A percentile compares a stretch with the other conserved stretches of the same genome.
Evolutionary conservation across 2,329 filamentous ascomycete genomes (phyloP).

Genomic region (Aspergillus ustus): DNA sequence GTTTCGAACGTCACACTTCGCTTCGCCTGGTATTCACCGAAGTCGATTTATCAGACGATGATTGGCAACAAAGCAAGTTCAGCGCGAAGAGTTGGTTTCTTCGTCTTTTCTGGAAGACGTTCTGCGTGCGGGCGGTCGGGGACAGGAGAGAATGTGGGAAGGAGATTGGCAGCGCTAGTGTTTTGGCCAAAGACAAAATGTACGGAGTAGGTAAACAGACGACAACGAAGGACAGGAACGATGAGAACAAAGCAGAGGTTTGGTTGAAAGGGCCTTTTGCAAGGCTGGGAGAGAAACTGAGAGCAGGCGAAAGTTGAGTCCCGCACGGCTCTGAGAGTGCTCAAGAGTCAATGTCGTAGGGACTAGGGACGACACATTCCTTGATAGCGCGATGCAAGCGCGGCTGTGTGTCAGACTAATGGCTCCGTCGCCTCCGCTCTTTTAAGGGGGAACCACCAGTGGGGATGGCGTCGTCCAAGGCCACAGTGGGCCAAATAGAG

Average conservation of each 20-base stretch:
- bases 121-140: slow-evolving; percentile 23
- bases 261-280: neutral
- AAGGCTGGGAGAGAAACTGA: slow-evolving; percentile 5
- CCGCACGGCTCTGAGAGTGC: slow-evolving; percentile 27
- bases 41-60: slow-evolving; percentile 1
- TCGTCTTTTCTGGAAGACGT: slow-evolving; percentile 7
- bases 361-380: slow-evolving; percentile 30
- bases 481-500: slow-evolving; percentile 11
- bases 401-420: slow-evolving; percentile 35
- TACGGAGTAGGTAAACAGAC: slow-evolving; percentile 1
- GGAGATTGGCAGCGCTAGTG: slow-evolving; percentile 17
- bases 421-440: slow-evolving; percentile 18
- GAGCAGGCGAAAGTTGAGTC: slow-evolving; percentile 19
- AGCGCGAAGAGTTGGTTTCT: neutral
- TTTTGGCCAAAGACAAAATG: slow-evolving; percentile 12
- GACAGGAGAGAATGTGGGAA: slow-evolving; percentile 17
- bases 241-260: slow-evolving; percentile 12
- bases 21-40: neutral
- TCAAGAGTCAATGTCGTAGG: slow-evolving; percentile 26
- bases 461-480: slow-evolving; percentile 28
- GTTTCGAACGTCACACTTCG: slow-evolving; percentile 10
- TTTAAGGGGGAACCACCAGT: slow-evolving; percentile 30
- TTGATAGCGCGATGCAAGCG: slow-evolving; percentile 34
- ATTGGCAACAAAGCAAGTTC: neutral
- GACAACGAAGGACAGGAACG: slow-evolving; percentile 2